These are phyloP conservation scores for Santalum album DNA, from an alignment of 164 flowering plant genomes.

Conservation along the genomic window DNA sequence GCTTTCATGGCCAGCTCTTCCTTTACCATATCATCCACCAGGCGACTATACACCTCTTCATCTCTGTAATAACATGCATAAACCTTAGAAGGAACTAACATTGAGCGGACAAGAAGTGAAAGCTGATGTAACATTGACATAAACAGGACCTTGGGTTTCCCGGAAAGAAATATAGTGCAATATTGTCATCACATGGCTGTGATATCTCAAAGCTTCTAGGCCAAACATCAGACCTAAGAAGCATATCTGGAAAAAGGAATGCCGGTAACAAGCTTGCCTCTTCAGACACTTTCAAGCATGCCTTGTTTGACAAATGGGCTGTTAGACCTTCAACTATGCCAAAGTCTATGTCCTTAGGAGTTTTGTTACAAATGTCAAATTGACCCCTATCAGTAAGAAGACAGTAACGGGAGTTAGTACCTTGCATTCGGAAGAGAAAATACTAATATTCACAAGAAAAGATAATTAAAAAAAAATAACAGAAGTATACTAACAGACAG, in stretches of 20 bases:
- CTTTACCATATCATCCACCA: constrained; percentile 31
- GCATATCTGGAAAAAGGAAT: constrained; percentile 12
- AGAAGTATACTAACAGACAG: too few species aligned
- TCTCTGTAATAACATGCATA: constrained; percentile 11
- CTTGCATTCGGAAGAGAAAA: too few species aligned
- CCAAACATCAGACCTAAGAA: constrained; percentile 18
- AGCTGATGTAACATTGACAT: not conserved
- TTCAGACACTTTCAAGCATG: constrained; percentile 13
- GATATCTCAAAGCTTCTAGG: constrained; percentile 12
- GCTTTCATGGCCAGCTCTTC: constrained; percentile 34
- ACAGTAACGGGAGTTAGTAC: not conserved
- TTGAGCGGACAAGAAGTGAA: not conserved
- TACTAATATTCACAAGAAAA: too few species aligned
- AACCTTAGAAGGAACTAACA: not conserved
- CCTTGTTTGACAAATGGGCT: constrained; percentile 19
- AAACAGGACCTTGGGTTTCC: constrained; percentile 10
- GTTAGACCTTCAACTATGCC: constrained; percentile 10
- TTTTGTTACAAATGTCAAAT: not conserved
- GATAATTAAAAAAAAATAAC: too few species aligned
- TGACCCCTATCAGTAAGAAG: not conserved
- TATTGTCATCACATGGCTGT: constrained; percentile 14
- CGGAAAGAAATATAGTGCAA: constrained; percentile 24
- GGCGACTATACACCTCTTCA: constrained; percentile 20
- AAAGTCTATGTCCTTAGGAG: not conserved
- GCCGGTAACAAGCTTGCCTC: constrained; percentile 13